Evolutionary conservation across 352 stramenopile species (phyloP), one percentile per base, ranked within the genome.

Genomic region (Globisporangium rhizosaccharum): DNA sequence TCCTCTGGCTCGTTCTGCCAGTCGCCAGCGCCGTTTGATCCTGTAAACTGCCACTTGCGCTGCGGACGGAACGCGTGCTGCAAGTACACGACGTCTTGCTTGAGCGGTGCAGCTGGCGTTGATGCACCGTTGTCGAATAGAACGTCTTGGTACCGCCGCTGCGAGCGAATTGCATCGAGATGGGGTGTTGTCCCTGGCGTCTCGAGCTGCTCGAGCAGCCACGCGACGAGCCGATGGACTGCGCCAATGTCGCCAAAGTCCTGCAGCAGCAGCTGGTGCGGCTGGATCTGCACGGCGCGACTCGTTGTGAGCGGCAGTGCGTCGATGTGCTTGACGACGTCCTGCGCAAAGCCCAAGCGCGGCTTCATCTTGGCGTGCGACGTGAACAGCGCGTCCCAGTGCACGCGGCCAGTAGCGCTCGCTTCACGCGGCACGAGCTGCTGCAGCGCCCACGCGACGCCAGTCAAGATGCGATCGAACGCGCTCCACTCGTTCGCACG

Each of bases 241-340:
- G 75, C 69, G 47, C 77, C 72, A 54, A 89, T 78, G 52, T 91
- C 82, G 42, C 79, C 77, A 62, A 85, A 89, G 61, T 89, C 82
- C 56, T 91, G 82, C n/a, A 91, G 67, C 44, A 91, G 66, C 57
- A 89, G 65, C 62, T 91, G 77, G 52, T 91, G 82, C 30, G 82
- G 77, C 58, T 91, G 82, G 47, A 91, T 70, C 0, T 60, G 51
- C 11, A 71, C 61, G 61, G 54, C 10, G 71, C 63, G 10, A 67
- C 69, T 50, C 67, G 75, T 2, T 20, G 48, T 51, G 28, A 65
- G 59, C 26, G 53, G 57, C 12, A 89, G 71, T 45, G 50, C 53
- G 36, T 86, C 72, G 8, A 91, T 42, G 46, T 79, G 70, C 4
- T 58, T 55, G 44, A 78, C 69, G 1, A 76, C 71, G 30, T 89